Percentiles rank a stretch among this genome's conserved stretches.
These are phyloP conservation scores for Phellinidium pouzarii DNA, from an alignment of 1,284 basidiomycete genomes.

Conservation along the genomic window DNA sequence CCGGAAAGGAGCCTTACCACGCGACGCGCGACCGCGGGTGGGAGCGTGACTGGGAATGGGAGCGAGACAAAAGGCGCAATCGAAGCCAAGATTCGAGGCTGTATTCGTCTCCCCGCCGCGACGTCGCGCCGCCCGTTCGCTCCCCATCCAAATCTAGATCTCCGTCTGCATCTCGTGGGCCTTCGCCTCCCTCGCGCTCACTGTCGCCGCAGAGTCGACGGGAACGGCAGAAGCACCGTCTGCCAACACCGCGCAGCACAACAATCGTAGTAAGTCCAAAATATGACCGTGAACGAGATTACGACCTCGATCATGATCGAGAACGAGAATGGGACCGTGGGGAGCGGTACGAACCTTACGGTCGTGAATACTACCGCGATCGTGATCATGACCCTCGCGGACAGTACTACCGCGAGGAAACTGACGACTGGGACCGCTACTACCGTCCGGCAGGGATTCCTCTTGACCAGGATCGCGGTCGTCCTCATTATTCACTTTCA, in stretches of 20 bases:
- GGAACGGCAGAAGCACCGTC: conserved; percentile 13
- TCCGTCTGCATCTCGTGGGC: conserved; percentile 2
- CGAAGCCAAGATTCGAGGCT: conserved; percentile 9
- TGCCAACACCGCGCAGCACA: conserved; percentile 17
- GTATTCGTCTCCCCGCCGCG: conserved; percentile 2
- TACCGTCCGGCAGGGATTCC: not conserved
- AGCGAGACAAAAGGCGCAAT: conserved; percentile 17
- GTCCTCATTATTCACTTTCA: conserved; percentile 10
- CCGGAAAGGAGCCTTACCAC: not conserved
- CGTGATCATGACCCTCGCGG: conserved; percentile 14
- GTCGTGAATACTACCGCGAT: conserved; percentile 9
- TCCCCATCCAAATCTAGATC: conserved; percentile 4
- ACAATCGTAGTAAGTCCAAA: conserved; percentile 11
- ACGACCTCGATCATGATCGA: conserved; percentile 15
- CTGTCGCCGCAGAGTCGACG: not conserved
- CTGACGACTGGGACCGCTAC: conserved; percentile 14
- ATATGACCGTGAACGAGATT: not conserved
- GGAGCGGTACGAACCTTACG: conserved; percentile 17
- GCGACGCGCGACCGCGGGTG: conserved; percentile 22
- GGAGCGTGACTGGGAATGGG: conserved; percentile 3
- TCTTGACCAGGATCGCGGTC: conserved; percentile 5
- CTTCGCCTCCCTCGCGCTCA: conserved; percentile 7
- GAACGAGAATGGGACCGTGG: conserved; percentile 10
- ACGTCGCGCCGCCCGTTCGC: not conserved
- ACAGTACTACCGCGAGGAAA: conserved; percentile 16